Evolutionary conservation across 345 rosid species (phyloP), one percentile per base, ranked within the genome.

Genomic region (Acer campestre): DNA sequence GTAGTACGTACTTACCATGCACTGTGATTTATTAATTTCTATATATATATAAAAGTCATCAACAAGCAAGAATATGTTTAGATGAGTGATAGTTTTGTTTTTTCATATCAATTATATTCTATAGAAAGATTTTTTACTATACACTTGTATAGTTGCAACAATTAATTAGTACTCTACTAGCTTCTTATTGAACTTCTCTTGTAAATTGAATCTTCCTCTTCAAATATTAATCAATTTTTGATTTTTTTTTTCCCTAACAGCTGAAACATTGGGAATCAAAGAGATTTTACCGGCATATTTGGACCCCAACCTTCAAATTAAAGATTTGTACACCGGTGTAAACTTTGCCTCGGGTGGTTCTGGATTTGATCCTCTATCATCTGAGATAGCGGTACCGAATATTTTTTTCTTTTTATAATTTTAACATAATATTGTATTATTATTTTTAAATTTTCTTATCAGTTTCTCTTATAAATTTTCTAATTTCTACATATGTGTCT

Each of bases 301-400:
- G 3, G 79, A 81, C 68, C 85, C 85, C 0, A 77, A 58, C 16
- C 81, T 83, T 11, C 71, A 42, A 58, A 48, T 14, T 25, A 6
- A 44, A 23, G 88, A 81, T 48, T 83, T 83, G 23, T 49, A 59
- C 0, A 81, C 88, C 0, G 90, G 85, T 0, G 82, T 83, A 5
- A 72, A 81, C 77, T 85, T 87, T n/a, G 86, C 85, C 46, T 85
- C 88, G 0, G 84, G 80, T 10, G 85, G 86, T 59, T 79, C 84
- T 23, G 90, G 86, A 11, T 61, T 83, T 25, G 90, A 87, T 44
- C 55, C 62, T 27, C 35, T 61, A 8, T 83, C 85, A 4, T 51
- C 77, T 13, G 27, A 25, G 17, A 2, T 72, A 12, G 80, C 74
- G 85, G 81, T 79, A 38, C 31, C 1, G 7, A 1, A 10, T 13